Evolutionary conservation across 1,139 yeast species (phyloP).

Genomic region (Scheffersomyces cryptocercus): DNA sequence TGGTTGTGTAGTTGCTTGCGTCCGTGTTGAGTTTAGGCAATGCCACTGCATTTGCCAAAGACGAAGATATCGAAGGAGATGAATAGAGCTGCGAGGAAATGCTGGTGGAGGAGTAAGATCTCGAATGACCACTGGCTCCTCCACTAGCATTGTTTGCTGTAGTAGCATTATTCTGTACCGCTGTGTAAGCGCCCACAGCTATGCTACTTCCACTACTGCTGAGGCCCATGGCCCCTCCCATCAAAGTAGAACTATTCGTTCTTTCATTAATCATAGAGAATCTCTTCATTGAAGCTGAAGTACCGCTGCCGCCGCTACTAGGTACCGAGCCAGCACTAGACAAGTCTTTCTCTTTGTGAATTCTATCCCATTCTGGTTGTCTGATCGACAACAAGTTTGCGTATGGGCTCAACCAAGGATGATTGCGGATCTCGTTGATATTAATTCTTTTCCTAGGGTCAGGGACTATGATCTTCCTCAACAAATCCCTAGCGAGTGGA

Average conservation of each 20-base stretch:
- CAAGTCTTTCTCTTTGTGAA: conserved; percentile 34
- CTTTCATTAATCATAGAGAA: conserved; percentile 49
- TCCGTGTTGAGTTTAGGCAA: conserved; percentile 19
- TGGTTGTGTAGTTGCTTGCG: conserved; percentile 16
- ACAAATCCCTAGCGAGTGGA: conserved; percentile 87
- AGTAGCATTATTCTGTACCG: neutral
- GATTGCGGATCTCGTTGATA: conserved; percentile 70
- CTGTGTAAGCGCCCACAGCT: neutral
- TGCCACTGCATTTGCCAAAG: conserved; percentile 51
- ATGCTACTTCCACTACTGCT: conserved; percentile 6
- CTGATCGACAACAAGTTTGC: conserved; percentile 78
- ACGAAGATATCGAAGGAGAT: conserved; percentile 56
- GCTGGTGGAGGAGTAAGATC: conserved; percentile 48
- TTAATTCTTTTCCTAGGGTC: conserved; percentile 80
- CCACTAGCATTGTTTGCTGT: neutral
- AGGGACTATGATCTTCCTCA: conserved; percentile 80
- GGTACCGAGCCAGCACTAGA: conserved; percentile 1
- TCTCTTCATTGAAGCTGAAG: conserved; percentile 29
- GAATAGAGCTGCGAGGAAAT: conserved; percentile 39
- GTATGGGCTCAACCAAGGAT: conserved; percentile 86
- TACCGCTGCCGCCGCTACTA: neutral
- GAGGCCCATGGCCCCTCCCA: conserved; percentile 14
- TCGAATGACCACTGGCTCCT: conserved; percentile 27
- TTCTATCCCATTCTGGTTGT: conserved; percentile 87
- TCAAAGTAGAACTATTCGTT: conserved; percentile 39